Evolutionary conservation across 179 eudicot genomes (phyloP), one percentile per base, ranked within the genome.

Genomic region (Carnegiea gigantea): DNA sequence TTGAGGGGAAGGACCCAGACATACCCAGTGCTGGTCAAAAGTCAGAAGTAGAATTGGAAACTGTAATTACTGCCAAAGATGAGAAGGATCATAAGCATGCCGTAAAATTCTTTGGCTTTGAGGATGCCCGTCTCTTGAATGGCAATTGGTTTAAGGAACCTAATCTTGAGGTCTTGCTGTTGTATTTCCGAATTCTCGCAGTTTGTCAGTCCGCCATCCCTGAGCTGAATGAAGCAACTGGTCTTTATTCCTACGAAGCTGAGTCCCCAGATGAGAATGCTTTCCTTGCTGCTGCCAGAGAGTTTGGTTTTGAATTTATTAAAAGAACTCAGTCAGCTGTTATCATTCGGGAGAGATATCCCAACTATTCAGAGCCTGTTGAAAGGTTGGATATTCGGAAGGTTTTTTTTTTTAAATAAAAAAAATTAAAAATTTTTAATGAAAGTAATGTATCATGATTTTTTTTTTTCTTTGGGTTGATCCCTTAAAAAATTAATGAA

Each of bases 261-360:
- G 99, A 96, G 80, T 96, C 99, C 64, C 99, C 99, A 21, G 99
- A 96, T 87, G 98, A 96, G 86, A 93, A 91, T 82, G 97, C 98
- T 40, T 96, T 96, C 86, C 91, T 96, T 80, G 99, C 92, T 67
- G 97, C 99, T 62, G 97, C 99, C 11, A 89, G 98, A 87, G 99
- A 96, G 83, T 92, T 96, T 83, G 99, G 99, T 30, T 94, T 96
- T 77, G 98, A 94, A 82, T 94, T 93, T 81, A 87, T 86, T 78
- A 90, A 87, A 86, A 87, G 98, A 89, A 92, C 96, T 78, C 98
- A 92, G 85, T 88, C 97, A 21, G 91, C 98, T 82, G 91, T 95
- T 73, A 85, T 86, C 83, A 88, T 95, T 82, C 92, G 92, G 73
- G 98, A 95, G 86, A 89, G 89, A 83, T 90, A 90, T 88, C 90